Conservation (phyloP, 306 rosid genomes). For the Ammopiptanthus mongolicus region DNA sequence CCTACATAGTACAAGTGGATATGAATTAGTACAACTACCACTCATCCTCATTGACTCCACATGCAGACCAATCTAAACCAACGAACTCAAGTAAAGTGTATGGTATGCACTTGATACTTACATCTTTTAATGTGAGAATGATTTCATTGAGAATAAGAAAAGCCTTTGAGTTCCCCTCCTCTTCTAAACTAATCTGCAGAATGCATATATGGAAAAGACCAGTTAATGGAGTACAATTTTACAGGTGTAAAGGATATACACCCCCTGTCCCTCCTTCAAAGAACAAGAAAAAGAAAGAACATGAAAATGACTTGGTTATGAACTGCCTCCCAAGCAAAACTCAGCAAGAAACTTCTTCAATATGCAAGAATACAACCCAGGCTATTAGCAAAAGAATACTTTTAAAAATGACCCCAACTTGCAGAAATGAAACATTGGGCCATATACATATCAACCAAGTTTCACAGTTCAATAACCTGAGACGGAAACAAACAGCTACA, state of each 20-base stretch:
- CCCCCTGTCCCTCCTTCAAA: not conserved
- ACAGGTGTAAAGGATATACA: not conserved
- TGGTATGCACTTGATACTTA: conserved; percentile 33
- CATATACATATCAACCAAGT: not conserved
- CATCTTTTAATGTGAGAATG: conserved; percentile 74
- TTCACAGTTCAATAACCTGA: not conserved
- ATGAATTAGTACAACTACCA: conserved; percentile 18
- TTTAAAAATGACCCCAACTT: not conserved
- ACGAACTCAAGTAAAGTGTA: conserved; percentile 5
- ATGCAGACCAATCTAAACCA: not conserved
- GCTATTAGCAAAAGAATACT: not conserved
- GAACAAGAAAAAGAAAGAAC: not conserved
- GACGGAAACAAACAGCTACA: not conserved
- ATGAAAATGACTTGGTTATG: not conserved
- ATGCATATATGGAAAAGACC: conserved; percentile 13
- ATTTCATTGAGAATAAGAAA: conserved; percentile 90
- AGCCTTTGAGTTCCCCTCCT: conserved; percentile 61
- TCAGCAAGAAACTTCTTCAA: not conserved
- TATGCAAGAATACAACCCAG: not conserved
- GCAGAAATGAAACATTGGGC: not conserved
- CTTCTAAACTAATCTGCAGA: conserved; percentile 64
- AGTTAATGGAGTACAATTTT: not conserved
- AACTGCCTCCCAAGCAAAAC: not conserved
- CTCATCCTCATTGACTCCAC: not conserved
- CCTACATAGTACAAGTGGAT: conserved; percentile 39